Base-by-base conservation (phyloP, 2,329 filamentous ascomycete genomes). In the Pseudogymnoascus sp. region DNA sequence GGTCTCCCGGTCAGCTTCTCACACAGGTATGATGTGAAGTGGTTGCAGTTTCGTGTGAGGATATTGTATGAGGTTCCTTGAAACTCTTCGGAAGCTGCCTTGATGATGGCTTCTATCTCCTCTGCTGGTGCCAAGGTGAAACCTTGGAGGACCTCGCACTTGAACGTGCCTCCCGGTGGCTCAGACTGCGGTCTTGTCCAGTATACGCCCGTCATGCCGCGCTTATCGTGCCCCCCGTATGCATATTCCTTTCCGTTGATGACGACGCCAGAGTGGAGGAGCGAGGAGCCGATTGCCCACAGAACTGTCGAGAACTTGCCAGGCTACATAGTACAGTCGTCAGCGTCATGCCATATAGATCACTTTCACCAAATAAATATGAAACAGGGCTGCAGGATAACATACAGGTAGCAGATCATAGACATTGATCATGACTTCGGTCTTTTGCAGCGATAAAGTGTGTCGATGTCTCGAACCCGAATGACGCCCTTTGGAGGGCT, bases 11-110 rank as follows among this genome's bases (percentile, higher is more conserved):
- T 93, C 62, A 96, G 81, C 68, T 84, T 84, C 73, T 88, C 80
- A 75, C 89, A 92, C 16, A 96, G 81, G 70, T 89, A 85, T 18
- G 85, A 86, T 1, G 90, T 93, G 73, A 96, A 96, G 74, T 96
- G 91, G 74, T 96, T 96, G 81, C 91, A 96, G 75, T 96, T 96
- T 69, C 86, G 86, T 18, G 87, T 91, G 50, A 96, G 81, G 12
- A 96, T 82, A 71, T 95, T 93, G 75, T 96, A 95, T 12, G 83
- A 83, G 0, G 86, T 86, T 23, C 91, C 91, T 63, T 86, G 81
- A 70, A 95, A 96, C 68, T 87, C 82, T 44, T 88, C 82, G 1
- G 88, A 90, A 11, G 87, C 88, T 63, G 80, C 79, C 69, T 82
- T 84, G 50, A 96, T 83, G 42, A 90, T 87, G 12, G 78, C 72